phyloP scores from a whole-genome alignment of 495 filamentous ascomycete genomes.

The Daldinia grandis region DNA sequence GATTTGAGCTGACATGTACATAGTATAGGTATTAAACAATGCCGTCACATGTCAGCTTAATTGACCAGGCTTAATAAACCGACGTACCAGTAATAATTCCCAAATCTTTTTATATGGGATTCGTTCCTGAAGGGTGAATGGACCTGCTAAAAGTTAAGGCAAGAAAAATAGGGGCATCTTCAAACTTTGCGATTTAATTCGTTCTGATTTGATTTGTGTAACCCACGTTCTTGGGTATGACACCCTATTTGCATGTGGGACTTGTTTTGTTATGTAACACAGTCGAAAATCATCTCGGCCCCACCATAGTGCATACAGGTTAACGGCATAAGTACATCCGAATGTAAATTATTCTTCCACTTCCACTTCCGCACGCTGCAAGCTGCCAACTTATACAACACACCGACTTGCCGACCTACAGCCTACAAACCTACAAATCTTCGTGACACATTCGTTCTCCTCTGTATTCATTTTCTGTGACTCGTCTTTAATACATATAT shows the following conservation, averaged over 20 bases:
- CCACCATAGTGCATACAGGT: conserved; percentile 3
- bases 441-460: conserved; percentile 27
- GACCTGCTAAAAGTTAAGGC: not conserved
- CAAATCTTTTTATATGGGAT: conserved; percentile 4
- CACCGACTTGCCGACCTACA: conserved; percentile 32
- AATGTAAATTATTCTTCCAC: conserved; percentile 2
- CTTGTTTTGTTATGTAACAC: not conserved
- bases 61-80: not conserved
- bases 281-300: conserved; percentile 22
- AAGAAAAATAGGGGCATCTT: conserved; percentile 12
- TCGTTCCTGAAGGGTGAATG: conserved; percentile 11
- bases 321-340: not conserved
- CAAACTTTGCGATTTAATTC: conserved; percentile 15
- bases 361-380: not conserved
- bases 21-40: too few relatives aligned
- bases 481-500: conserved; percentile 3
- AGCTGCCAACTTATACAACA: conserved; percentile 19
- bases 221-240: conserved; percentile 30
- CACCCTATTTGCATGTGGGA: conserved; percentile 39
- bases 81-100: not conserved
- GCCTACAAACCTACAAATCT: conserved; percentile 15
- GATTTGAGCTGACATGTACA: not conserved
- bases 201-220: conserved; percentile 3
- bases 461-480: not conserved
- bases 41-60: conserved; percentile 19